These are phyloP conservation scores for Fusarium austroafricanum DNA, from an alignment of 2,329 filamentous ascomycete genomes.

Conservation along the genomic window DNA sequence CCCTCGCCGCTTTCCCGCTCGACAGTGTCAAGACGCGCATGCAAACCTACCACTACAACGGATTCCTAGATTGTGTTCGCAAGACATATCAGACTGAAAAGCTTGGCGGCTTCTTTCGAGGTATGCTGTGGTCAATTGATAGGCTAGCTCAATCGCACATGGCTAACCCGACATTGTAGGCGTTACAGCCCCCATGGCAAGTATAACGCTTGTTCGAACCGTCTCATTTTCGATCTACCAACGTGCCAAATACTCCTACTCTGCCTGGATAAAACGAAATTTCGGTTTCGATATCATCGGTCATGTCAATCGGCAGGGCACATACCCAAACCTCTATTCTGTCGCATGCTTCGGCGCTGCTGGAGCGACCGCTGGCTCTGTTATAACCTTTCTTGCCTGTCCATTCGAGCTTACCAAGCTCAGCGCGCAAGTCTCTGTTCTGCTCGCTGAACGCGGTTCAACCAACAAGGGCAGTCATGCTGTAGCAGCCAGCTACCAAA, in stretches of 20 bases:
- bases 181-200: constrained; percentile 82
- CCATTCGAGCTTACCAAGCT: constrained; percentile 93
- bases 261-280: constrained; percentile 75
- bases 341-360: constrained; percentile 81
- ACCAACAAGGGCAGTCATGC: constrained; percentile 62
- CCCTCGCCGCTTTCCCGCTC: constrained; percentile 83
- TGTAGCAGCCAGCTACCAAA: constrained; percentile 77
- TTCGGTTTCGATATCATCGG: constrained; percentile 76
- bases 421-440: constrained; percentile 84
- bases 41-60: constrained; percentile 85
- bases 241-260: constrained; percentile 78
- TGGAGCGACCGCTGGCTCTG: constrained; percentile 81
- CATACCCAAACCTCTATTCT: constrained; percentile 78
- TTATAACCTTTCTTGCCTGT: constrained; percentile 84
- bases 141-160: neutral
- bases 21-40: constrained; percentile 92
- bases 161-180: constrained; percentile 58
- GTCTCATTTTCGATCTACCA: constrained; percentile 85
- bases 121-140: constrained; percentile 57
- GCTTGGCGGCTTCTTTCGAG: constrained; percentile 81
- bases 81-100: constrained; percentile 82
- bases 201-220: constrained; percentile 80
- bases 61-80: constrained; percentile 77
- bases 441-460: constrained; percentile 68
- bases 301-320: constrained; percentile 76